Percentiles rank a stretch among this genome's conserved stretches.
phyloP scores from a whole-genome alignment of 164 flowering plant species.

The Euptelea pleiosperma region DNA sequence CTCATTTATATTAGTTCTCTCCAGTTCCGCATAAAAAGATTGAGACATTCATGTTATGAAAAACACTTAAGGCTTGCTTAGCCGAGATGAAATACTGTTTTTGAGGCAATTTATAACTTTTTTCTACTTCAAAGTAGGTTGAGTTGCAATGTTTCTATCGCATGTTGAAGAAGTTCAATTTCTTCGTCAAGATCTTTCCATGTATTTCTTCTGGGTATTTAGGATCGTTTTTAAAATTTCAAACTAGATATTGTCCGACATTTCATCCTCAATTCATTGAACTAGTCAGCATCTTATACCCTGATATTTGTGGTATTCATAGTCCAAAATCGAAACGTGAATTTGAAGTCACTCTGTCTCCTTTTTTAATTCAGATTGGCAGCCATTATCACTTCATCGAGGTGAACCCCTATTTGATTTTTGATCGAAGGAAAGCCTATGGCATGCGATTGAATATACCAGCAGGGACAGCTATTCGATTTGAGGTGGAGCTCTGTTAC shows the following conservation, averaged over 20 bases:
- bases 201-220: no score
- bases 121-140: background rate
- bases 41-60: no score
- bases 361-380: constrained; percentile 60
- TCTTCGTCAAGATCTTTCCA: no score
- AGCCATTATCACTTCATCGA: constrained; percentile 98
- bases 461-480: constrained; percentile 90
- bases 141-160: background rate
- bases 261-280: no score
- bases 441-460: constrained; percentile 94
- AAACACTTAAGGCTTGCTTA: no score
- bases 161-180: background rate
- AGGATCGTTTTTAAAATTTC: no score
- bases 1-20: no score
- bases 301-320: background rate
- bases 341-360: background rate
- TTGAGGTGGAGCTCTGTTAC: constrained; percentile 95
- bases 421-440: constrained; percentile 79
- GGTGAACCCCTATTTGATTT: constrained; percentile 70
- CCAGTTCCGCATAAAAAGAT: no score
- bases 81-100: no score
- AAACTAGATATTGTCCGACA: no score
- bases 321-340: background rate
- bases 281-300: no score
- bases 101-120: no score